phyloP scores from a whole-genome alignment of 345 rosid species.

The Mallotus nudiflorus region DNA sequence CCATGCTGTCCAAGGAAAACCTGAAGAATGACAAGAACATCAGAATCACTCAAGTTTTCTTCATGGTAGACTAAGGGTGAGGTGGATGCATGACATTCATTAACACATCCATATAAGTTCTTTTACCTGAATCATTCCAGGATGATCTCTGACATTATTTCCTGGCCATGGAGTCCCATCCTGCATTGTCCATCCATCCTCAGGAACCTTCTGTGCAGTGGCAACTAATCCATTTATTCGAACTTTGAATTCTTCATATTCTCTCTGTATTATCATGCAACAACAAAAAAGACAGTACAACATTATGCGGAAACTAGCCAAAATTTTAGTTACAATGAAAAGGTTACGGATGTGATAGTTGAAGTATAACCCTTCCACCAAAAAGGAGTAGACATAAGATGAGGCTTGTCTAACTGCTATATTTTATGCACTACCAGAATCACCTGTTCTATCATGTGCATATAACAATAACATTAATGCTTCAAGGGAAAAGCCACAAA shows the following conservation, averaged over 20 bases:
- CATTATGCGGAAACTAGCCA: conserved; percentile 16
- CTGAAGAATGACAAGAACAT: conserved; percentile 31
- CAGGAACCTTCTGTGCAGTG: conserved; percentile 86
- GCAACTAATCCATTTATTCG: conserved; percentile 77
- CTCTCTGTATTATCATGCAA: conserved; percentile 51
- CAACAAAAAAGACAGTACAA: not conserved
- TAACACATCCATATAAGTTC: conserved; percentile 11
- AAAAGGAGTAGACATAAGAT: no score
- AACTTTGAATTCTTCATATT: conserved; percentile 83
- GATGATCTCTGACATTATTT: conserved; percentile 86
- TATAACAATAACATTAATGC: not conserved
- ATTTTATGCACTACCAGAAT: not conserved
- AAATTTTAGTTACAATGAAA: not conserved
- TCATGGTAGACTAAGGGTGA: not conserved
- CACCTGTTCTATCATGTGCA: not conserved
- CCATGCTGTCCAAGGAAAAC: conserved; percentile 86
- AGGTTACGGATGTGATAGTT: not conserved
- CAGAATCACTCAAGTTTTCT: not conserved
- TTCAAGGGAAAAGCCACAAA: conserved; percentile 27
- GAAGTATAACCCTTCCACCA: not conserved
- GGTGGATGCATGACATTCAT: not conserved
- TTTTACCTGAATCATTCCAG: conserved; percentile 92
- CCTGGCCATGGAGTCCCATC: conserved; percentile 97
- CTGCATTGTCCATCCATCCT: conserved; percentile 97
- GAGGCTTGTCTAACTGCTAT: not conserved